Percentiles rank a stretch among this genome's conserved stretches.
These are phyloP conservation scores for Breviolum minutum DNA, from an alignment of 73 alveolate species.

Conservation along the genomic window DNA sequence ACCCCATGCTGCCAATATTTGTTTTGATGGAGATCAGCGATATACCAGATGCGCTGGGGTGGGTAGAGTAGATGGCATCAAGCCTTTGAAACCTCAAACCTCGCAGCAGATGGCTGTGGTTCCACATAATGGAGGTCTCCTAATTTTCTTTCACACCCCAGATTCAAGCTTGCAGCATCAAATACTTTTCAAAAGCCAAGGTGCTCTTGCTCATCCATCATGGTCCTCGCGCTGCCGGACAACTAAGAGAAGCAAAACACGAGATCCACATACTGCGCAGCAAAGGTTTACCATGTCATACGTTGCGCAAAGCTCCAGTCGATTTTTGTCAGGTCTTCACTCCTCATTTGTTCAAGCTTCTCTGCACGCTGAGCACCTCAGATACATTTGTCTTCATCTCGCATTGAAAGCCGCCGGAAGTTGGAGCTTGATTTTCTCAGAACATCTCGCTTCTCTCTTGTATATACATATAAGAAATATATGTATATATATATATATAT, in stretches of 20 bases:
- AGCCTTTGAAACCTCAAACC: no score
- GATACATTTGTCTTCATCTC: no score
- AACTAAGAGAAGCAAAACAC: not conserved
- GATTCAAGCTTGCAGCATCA: not conserved
- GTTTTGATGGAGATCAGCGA: no score
- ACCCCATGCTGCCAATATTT: not conserved
- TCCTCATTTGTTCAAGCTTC: constrained; percentile 90
- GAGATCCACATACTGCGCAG: not conserved
- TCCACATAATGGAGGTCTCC: no score
- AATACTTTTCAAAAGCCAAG: not conserved
- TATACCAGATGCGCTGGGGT: no score
- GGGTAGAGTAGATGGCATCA: no score
- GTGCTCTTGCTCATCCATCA: constrained; percentile 83
- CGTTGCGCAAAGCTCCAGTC: not conserved
- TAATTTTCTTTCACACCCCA: no score
- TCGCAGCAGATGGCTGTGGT: not conserved
- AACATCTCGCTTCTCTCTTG: no score
- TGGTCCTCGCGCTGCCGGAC: not conserved
- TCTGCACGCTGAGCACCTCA: constrained; percentile 60
- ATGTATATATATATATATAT: no score
- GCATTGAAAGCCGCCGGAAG: no score
- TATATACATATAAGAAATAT: no score
- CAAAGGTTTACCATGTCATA: not conserved
- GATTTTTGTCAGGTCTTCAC: not conserved
- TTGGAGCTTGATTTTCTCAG: no score